Evolutionary conservation across 495 filamentous ascomycete species (phyloP).

Genomic region (Penicillium manginii): DNA sequence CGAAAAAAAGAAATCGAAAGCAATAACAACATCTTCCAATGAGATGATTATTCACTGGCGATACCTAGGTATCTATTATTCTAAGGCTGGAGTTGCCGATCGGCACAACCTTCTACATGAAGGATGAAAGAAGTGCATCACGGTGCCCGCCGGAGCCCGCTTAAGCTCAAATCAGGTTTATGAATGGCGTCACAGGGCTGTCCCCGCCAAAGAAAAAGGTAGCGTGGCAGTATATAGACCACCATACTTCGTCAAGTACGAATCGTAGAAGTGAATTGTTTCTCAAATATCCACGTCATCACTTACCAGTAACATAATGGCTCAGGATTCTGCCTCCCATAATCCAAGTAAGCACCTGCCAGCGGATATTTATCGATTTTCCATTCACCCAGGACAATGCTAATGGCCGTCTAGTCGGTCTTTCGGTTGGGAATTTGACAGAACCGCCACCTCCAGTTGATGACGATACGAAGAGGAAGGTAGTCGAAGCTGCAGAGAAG

Average conservation of each 20-base stretch:
- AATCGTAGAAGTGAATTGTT: too few species aligned
- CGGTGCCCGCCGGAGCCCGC: slow-evolving; percentile 9
- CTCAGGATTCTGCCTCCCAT: not conserved
- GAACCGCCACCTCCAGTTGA: slow-evolving; percentile 9
- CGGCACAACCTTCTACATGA: not conserved
- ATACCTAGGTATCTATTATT: too few species aligned
- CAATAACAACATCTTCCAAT: not conserved
- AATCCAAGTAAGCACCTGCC: not conserved
- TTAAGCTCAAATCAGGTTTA: slow-evolving; percentile 2
- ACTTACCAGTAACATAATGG: not conserved
- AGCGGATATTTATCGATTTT: not conserved
- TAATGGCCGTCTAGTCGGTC: slow-evolving; percentile 1
- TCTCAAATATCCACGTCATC: too few species aligned
- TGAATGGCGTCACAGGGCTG: slow-evolving; percentile 5
- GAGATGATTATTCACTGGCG: not conserved
- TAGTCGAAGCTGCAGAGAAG: slow-evolving; percentile 9
- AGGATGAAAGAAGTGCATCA: not conserved
- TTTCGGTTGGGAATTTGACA: slow-evolving; percentile 8
- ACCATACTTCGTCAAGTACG: not conserved
- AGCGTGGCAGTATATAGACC: not conserved
- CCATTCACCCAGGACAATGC: not conserved
- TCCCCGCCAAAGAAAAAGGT: not conserved
- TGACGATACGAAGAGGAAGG: slow-evolving; percentile 6
- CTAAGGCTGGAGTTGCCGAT: not conserved
- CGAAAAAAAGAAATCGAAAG: too few species aligned